Evolutionary conservation across 768 basidiomycete genomes (phyloP), one percentile per base, ranked within the genome.

Genomic region (Termitomyces sp.): DNA sequence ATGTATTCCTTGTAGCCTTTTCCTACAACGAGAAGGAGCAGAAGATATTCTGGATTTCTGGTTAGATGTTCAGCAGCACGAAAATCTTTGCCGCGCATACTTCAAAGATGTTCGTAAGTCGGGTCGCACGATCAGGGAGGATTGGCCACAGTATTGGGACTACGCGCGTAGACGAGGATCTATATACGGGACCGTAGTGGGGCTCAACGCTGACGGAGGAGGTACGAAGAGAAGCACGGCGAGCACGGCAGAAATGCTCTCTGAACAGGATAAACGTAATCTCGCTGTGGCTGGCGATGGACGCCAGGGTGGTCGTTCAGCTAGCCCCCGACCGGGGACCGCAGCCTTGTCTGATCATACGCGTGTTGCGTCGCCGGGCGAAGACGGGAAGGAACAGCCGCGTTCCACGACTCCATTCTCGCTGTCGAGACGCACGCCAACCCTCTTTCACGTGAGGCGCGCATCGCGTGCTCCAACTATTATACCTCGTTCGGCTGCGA

Each of bases 11-110:
- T 7, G 25, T 60, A 97, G 96, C 72, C 82, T 98, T 56, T 98
- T 98, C 70, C 76, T 99, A 33, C 96, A 98, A 68, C 84, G 94
- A 33, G 96, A 99, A 72, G 91, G 93, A 23, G 85, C 92, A 52
- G 96, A 98, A 68, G 97, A 99, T 69, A 90, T 94, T 46, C 75
- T 99, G 42, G 97, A 99, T 69, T 98, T 98, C 64, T 98, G 96
- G 95, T 82, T 99, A 27, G 97, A 99, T 68, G 97, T 98, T 6
- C 94, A 97, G 63, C 97, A 98, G 73, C 97, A 99, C 69, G 97
- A 98, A 75, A 98, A 98, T 68, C 84, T 99, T 32, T 98, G 96
- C 70, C 83, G 95, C 57, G 97, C 96, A 7, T 98, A 98, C 72
- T 98, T 99, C 84, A 97, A 98, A 78, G 97, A 98, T 70, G 85